Evolutionary conservation across 164 flowering plant genomes (phyloP), one percentile per base, ranked within the genome.

Genomic region (Magnolia sinica): DNA sequence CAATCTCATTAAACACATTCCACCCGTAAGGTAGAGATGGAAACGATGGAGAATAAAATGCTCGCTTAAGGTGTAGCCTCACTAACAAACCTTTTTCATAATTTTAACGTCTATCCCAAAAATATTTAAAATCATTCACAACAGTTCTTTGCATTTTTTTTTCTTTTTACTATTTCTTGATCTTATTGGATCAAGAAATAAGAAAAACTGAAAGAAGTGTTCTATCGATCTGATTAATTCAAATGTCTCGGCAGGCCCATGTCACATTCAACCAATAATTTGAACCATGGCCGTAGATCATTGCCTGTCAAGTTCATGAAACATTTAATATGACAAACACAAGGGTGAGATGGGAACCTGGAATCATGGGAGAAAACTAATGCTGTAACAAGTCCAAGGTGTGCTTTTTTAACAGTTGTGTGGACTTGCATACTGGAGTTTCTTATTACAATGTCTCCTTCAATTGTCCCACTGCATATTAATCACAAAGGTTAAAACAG

Each of bases 381-480:
- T 52, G 93, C 83, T 18, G 99, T 96, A 49, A 92, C 93, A 64
- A 89, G 73, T 67, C 91, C 96, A 64, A 92, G 85, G 80, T 93
- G 98, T 69, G 99, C 97, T 80, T 84, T 91, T 71, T 72, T 88
- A 68, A 92, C 83, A 64, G 73, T 67, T 68, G 78, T 81, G 37
- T 79, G 86, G 58, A 85, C 81, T 74, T 73, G 82, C 93, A 90
- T 84, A 67, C 58, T 92, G 20, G 98, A 83, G 74, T 85, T 78
- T 59, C 89, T 13, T 58, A 94, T 79, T 51, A 76, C n/a, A 74
- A 94, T 72, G 72, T 96, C 92, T 73, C 98, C 99, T 81, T 88
- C 79, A 70, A 78, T 77, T 24, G 97, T 92, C 64, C 98, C 99
- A 72, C 98, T 94, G 89, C 85, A 88, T 55, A 67, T 68, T 63